Conservation (phyloP, 768 basidiomycete genomes). For the Tulasnella sp. region DNA sequence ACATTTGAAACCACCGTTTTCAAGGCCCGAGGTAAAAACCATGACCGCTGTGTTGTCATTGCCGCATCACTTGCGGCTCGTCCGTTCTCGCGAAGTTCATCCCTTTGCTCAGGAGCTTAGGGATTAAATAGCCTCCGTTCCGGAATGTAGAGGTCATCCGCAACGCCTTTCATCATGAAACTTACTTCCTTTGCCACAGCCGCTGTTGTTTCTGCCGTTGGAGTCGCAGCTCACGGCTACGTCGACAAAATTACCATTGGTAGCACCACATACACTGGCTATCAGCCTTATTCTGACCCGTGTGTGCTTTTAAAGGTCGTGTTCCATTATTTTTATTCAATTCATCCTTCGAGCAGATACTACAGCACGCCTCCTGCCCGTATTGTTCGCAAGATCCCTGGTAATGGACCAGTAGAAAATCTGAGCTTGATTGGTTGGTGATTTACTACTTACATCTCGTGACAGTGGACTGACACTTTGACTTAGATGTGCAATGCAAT, state of each 20-base stretch:
- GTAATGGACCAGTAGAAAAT: slow-evolving; percentile 31
- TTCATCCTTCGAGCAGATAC: slow-evolving; percentile 20
- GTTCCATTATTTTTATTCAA: not conserved
- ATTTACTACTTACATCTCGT: not conserved
- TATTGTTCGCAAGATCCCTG: slow-evolving; percentile 33
- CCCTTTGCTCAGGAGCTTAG: no score
- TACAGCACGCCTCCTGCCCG: slow-evolving; percentile 28
- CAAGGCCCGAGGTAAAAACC: no score
- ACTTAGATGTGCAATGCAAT: not conserved
- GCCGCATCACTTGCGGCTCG: no score
- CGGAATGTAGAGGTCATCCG: no score
- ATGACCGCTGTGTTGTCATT: no score
- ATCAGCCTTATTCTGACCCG: slow-evolving; percentile 26
- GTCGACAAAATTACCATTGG: slow-evolving; percentile 30
- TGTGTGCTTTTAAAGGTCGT: not conserved
- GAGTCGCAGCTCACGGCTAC: slow-evolving; percentile 30
- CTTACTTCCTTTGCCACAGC: slow-evolving; percentile 6
- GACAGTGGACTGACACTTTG: not conserved
- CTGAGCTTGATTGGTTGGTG: slow-evolving; percentile 24
- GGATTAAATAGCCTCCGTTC: no score
- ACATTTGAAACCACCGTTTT: no score
- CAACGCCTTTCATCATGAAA: not conserved
- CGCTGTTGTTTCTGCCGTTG: slow-evolving; percentile 1
- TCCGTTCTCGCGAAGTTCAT: no score
- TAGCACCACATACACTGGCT: slow-evolving; percentile 29